Percentiles rank a stretch among this genome's conserved stretches.
Evolutionary conservation across 176 grass and related monocot species (phyloP).

Genomic region (Ananas comosus): DNA sequence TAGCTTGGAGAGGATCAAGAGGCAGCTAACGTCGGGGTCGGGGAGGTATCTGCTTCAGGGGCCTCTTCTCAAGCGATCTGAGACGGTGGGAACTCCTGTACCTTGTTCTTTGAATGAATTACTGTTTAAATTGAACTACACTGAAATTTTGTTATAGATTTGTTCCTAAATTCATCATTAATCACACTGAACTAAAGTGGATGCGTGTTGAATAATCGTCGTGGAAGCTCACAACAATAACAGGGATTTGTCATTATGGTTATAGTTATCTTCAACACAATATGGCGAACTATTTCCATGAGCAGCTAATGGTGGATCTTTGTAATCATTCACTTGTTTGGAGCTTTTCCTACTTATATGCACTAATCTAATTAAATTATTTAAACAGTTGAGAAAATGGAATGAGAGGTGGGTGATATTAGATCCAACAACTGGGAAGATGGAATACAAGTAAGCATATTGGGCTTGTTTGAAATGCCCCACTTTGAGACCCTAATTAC

Average conservation of each 20-base stretch:
- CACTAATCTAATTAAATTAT: conserved; percentile 3
- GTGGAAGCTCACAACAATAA: background rate
- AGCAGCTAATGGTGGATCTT: no score
- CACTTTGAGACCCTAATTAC: background rate
- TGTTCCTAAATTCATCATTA: no score
- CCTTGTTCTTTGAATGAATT: conserved; percentile 12
- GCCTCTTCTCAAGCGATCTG: conserved; percentile 91
- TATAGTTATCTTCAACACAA: background rate
- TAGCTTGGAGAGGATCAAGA: conserved; percentile 95
- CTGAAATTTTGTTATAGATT: no score
- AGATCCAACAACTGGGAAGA: conserved; percentile 88
- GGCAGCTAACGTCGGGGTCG: conserved; percentile 69
- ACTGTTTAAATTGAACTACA: no score
- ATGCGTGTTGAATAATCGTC: conserved; percentile 2
- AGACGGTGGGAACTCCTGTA: conserved; percentile 50
- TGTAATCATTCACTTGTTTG: background rate
- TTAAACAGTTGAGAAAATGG: conserved; percentile 84
- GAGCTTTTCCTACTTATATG: background rate
- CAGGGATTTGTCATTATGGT: background rate
- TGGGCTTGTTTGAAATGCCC: conserved; percentile 17
- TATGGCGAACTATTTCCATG: no score
- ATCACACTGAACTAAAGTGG: background rate
- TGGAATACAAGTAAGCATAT: conserved; percentile 94
- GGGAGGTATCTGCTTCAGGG: conserved; percentile 89
- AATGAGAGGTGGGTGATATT: conserved; percentile 93